Conservation (phyloP, 768 basidiomycete genomes). For the Punctularia strigosozonata region DNA sequence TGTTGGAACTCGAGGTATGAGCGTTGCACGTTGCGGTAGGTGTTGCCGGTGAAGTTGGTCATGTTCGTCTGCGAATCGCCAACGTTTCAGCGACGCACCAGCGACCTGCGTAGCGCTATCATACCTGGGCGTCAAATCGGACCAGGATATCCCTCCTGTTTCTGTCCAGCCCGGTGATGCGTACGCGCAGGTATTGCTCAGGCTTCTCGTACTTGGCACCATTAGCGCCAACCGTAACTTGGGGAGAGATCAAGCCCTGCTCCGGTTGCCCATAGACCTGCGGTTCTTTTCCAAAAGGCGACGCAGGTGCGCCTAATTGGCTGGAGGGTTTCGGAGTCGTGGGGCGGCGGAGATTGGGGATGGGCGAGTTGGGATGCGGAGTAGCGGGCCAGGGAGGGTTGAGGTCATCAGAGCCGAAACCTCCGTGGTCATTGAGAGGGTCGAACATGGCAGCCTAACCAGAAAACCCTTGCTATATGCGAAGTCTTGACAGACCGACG, state of each 20-base stretch:
- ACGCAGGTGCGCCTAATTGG: conserved; percentile 27
- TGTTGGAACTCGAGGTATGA: conserved; percentile 93
- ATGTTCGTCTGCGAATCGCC: conserved; percentile 72
- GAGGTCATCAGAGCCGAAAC: conserved; percentile 32
- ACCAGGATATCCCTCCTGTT: conserved; percentile 92
- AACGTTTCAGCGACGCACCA: neutral
- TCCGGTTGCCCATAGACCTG: conserved; percentile 84
- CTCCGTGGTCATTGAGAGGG: conserved; percentile 57
- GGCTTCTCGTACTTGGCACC: conserved; percentile 62
- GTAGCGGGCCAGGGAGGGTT: conserved; percentile 73
- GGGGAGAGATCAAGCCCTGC: conserved; percentile 71
- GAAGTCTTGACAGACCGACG: no score
- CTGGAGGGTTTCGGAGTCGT: conserved; percentile 13
- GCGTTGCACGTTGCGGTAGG: conserved; percentile 89
- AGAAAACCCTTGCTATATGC: no score
- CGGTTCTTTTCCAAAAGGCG: conserved; percentile 65
- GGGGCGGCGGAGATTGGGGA: conserved; percentile 60
- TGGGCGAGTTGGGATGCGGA: conserved; percentile 63
- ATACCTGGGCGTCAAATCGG: conserved; percentile 89
- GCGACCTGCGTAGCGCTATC: conserved; percentile 13
- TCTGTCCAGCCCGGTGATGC: conserved; percentile 86
- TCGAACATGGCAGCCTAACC: conserved; percentile 61
- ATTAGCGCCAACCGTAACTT: conserved; percentile 50
- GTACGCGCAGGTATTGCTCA: conserved; percentile 79
- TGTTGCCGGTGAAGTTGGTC: conserved; percentile 77